These are phyloP conservation scores for Gloeopeniophorella convolvens DNA, from an alignment of 768 basidiomycete species.

Conservation along the genomic window DNA sequence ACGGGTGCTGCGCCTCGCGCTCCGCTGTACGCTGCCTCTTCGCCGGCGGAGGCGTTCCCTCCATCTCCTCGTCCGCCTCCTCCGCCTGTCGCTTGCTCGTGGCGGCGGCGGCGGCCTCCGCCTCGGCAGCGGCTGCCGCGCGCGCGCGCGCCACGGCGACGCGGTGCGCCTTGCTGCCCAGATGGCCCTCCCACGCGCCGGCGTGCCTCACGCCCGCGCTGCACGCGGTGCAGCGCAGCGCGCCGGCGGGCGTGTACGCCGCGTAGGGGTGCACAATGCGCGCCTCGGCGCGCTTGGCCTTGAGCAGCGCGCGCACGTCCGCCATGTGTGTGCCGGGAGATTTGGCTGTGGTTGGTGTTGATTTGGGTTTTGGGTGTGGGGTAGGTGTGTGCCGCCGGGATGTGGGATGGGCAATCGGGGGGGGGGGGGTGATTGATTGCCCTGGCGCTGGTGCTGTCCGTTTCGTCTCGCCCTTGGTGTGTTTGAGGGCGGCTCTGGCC, in stretches of 20 bases:
- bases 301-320: constrained; percentile 76
- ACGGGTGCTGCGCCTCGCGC: constrained; percentile 11
- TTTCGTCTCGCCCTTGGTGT: too few species aligned
- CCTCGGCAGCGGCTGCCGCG: constrained; percentile 14
- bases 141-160: constrained; percentile 47
- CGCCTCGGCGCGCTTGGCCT: constrained; percentile 74
- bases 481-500: too few species aligned
- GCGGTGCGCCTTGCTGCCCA: constrained; percentile 76
- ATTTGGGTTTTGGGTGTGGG: too few species aligned
- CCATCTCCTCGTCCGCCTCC: constrained; percentile 29
- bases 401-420: too few species aligned
- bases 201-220: constrained; percentile 60
- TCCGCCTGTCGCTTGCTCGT: constrained; percentile 32
- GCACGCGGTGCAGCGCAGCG: constrained; percentile 66
- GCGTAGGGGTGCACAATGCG: constrained; percentile 70
- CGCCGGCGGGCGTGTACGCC: constrained; percentile 56
- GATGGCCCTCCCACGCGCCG: constrained; percentile 82
- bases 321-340: constrained; percentile 40
- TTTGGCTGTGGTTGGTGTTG: too few species aligned
- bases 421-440: too few species aligned
- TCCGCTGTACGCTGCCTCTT: constrained; percentile 30
- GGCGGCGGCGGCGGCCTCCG: too few species aligned
- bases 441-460: too few species aligned
- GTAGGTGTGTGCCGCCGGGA: constrained; percentile 1
- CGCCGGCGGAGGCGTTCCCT: constrained; percentile 28